These are phyloP conservation scores for Volvox africanus DNA, from an alignment of 139 green algal species.

Conservation along the genomic window DNA sequence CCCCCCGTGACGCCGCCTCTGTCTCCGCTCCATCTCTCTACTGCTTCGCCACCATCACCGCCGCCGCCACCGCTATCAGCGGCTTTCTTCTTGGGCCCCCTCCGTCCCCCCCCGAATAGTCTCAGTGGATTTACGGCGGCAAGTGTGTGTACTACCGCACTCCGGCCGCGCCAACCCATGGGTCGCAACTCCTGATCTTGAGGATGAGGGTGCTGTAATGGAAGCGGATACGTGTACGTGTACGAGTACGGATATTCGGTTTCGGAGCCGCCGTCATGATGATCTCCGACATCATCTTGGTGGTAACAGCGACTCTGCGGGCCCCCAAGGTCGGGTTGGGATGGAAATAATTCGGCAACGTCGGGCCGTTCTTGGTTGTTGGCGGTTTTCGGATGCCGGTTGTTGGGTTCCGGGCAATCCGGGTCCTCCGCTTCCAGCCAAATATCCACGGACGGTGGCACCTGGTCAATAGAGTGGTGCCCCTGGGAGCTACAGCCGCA, in stretches of 20 bases:
- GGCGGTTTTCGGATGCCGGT: neutral
- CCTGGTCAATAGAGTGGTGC: too few relatives aligned
- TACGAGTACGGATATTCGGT: too few relatives aligned
- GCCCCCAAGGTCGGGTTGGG: too few relatives aligned
- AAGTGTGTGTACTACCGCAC: neutral
- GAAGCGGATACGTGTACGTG: too few relatives aligned
- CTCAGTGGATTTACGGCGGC: conserved; percentile 15
- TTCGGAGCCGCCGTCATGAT: too few relatives aligned
- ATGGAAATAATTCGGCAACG: too few relatives aligned
- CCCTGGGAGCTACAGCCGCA: too few relatives aligned
- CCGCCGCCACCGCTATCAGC: neutral
- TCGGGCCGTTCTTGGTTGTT: neutral
- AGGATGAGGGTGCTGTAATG: neutral
- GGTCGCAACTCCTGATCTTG: neutral
- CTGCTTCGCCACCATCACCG: neutral
- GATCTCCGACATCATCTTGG: neutral
- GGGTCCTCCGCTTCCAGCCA: too few relatives aligned
- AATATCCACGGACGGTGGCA: too few relatives aligned
- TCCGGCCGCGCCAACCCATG: neutral
- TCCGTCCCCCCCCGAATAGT: neutral
- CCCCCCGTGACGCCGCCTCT: neutral
- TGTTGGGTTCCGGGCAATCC: too few relatives aligned
- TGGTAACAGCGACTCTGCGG: neutral
- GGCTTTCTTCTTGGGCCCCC: neutral
- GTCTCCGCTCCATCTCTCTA: neutral